These are phyloP conservation scores for Serendipita sp. DNA, from an alignment of 768 basidiomycete genomes.

Conservation along the genomic window DNA sequence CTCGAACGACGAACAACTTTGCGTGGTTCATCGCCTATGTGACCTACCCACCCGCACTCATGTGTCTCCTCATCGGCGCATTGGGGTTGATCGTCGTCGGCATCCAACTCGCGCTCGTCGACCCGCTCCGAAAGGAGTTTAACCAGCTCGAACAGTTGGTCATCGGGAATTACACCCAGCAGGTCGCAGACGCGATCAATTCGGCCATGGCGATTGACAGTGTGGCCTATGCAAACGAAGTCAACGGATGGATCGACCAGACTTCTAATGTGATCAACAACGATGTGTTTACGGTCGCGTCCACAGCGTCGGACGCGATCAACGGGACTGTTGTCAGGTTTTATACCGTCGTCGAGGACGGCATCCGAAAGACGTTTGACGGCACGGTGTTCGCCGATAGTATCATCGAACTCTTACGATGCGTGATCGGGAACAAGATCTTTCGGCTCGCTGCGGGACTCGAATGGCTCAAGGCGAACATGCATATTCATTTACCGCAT, in stretches of 20 bases:
- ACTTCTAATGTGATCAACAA: background rate
- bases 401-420: background rate
- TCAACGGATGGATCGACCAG: background rate
- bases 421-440: background rate
- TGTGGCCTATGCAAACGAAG: background rate
- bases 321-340: background rate
- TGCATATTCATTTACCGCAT: background rate
- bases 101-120: constrained; percentile 67
- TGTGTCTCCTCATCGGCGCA: constrained; percentile 84
- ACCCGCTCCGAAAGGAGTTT: constrained; percentile 41
- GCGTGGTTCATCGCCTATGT: constrained; percentile 88
- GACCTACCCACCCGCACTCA: constrained; percentile 78
- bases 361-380: background rate
- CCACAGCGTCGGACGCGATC: background rate
- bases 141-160: background rate
- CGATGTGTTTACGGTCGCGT: background rate
- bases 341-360: background rate
- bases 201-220: background rate
- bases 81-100: constrained; percentile 77
- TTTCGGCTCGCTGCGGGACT: background rate
- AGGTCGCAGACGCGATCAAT: background rate
- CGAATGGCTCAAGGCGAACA: background rate
- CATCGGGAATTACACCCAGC: background rate
- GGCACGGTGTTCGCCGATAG: background rate
- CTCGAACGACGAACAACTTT: constrained; percentile 30